Conservation (phyloP, 768 basidiomycete genomes). For the Phaffia tasmanica region DNA sequence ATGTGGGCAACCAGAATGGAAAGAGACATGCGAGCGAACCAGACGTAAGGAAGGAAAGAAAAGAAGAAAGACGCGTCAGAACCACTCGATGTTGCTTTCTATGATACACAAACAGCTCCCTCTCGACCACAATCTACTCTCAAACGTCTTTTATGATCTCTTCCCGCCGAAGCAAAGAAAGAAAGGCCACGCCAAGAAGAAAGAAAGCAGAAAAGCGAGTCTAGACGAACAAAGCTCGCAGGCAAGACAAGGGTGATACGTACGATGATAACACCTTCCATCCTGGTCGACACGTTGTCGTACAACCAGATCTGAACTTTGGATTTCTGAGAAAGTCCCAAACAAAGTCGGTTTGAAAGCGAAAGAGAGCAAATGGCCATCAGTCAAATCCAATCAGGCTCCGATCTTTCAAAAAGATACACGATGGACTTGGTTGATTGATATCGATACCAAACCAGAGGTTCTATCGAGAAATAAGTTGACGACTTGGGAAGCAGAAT, state of each 20-base stretch:
- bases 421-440: too few relatives aligned
- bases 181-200: conserved; percentile 23
- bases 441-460: neutral
- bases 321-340: conserved; percentile 47
- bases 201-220: conserved; percentile 27
- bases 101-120: too few relatives aligned
- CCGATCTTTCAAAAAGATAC: too few relatives aligned
- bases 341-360: too few relatives aligned
- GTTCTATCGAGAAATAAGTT: neutral
- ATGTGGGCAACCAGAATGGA: conserved; percentile 1
- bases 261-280: conserved; percentile 92
- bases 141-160: too few relatives aligned
- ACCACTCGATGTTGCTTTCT: conserved; percentile 27
- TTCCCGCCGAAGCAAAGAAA: neutral
- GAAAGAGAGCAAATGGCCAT: too few relatives aligned
- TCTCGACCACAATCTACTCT: too few relatives aligned
- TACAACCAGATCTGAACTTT: conserved; percentile 91
- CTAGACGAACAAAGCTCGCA: too few relatives aligned
- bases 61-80: conserved; percentile 41
- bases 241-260: conserved; percentile 37
- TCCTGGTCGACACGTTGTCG: conserved; percentile 91
- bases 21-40: conserved; percentile 25
- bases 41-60: conserved; percentile 30
- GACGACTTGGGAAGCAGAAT: neutral
- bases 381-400: too few relatives aligned